Percentiles rank a stretch among this genome's conserved stretches.
These are phyloP conservation scores for Arabidopsis lyrata DNA, from an alignment of 441 rosid genomes.

Conservation along the genomic window DNA sequence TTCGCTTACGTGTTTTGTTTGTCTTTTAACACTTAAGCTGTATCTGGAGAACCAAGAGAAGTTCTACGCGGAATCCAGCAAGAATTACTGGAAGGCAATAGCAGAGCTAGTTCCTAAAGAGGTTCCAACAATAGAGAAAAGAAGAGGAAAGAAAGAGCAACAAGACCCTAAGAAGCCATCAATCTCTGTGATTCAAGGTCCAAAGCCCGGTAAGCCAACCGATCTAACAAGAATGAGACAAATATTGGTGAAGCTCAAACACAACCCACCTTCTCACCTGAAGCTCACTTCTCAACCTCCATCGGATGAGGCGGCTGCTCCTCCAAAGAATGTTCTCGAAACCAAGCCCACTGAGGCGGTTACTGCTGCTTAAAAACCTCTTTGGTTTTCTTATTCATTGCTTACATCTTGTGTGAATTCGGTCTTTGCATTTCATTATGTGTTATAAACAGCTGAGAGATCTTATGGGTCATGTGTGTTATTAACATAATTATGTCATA, in stretches of 20 bases:
- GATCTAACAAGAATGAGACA: slow-evolving; percentile 88
- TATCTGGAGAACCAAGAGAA: slow-evolving; percentile 63
- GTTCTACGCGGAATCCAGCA: slow-evolving; percentile 76
- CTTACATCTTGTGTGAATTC: slow-evolving; percentile 13
- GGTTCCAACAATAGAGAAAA: slow-evolving; percentile 72
- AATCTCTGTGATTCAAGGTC: slow-evolving; percentile 70
- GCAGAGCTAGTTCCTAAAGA: slow-evolving; percentile 88
- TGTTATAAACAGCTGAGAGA: slow-evolving; percentile 36
- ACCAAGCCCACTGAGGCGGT: slow-evolving; percentile 51
- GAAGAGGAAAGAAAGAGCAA: slow-evolving; percentile 73
- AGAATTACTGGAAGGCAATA: slow-evolving; percentile 89
- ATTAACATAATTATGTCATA: slow-evolving; percentile 32
- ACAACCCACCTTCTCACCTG: slow-evolving; percentile 71
- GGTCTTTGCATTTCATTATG: slow-evolving; percentile 8
- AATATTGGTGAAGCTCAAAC: slow-evolving; percentile 76
- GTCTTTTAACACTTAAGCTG: slow-evolving; percentile 50
- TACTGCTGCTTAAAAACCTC: slow-evolving; percentile 51
- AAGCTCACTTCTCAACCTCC: slow-evolving; percentile 63
- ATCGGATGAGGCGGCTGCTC: slow-evolving; percentile 28
- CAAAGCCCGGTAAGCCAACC: slow-evolving; percentile 90
- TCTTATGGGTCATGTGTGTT: slow-evolving; percentile 17
- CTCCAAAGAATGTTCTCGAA: slow-evolving; percentile 48
- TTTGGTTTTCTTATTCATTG: slow-evolving; percentile 14
- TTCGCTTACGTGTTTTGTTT: slow-evolving; percentile 27
- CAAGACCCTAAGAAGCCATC: slow-evolving; percentile 75